These are phyloP conservation scores for Chytriomyces confervae DNA, from an alignment of 192 early-diverging fungal genomes.

Conservation along the genomic window DNA sequence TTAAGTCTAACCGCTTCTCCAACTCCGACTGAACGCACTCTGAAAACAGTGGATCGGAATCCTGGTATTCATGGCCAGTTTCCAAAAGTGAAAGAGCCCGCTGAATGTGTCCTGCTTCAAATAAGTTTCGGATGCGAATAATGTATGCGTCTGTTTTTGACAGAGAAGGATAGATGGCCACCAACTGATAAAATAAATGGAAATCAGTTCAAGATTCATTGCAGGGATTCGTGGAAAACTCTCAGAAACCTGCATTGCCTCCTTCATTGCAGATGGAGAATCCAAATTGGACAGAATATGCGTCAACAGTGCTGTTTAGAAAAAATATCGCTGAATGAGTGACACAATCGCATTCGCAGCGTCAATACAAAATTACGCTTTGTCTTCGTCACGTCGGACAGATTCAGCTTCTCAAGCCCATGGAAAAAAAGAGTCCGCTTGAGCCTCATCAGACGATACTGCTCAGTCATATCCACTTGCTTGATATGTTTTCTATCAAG, in stretches of 20 bases:
- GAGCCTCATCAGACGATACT: constrained; percentile 67
- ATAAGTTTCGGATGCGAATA: constrained; percentile 57
- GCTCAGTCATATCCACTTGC: constrained; percentile 60
- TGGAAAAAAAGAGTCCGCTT: constrained; percentile 65
- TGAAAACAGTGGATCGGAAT: not conserved
- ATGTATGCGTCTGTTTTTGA: constrained; percentile 60
- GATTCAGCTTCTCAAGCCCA: constrained; percentile 62
- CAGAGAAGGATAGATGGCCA: constrained; percentile 65
- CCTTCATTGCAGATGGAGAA: constrained; percentile 57
- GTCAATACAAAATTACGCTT: constrained; percentile 33
- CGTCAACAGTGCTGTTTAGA: constrained; percentile 49
- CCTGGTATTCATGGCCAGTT: constrained; percentile 33
- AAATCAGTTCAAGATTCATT: not conserved
- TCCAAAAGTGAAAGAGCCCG: constrained; percentile 35
- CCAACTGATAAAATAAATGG: constrained; percentile 49
- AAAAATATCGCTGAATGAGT: not conserved
- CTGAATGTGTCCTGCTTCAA: constrained; percentile 46
- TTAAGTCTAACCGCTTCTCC: constrained; percentile 33
- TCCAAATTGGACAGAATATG: constrained; percentile 58
- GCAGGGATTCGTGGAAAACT: not conserved
- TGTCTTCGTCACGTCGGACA: constrained; percentile 61
- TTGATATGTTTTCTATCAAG: constrained; percentile 15
- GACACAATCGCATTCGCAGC: constrained; percentile 14
- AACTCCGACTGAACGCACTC: constrained; percentile 32
- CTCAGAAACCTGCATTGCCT: constrained; percentile 53